Evolutionary conservation across 768 basidiomycete species (phyloP).

Genomic region (Rhizopogon vesiculosus): DNA sequence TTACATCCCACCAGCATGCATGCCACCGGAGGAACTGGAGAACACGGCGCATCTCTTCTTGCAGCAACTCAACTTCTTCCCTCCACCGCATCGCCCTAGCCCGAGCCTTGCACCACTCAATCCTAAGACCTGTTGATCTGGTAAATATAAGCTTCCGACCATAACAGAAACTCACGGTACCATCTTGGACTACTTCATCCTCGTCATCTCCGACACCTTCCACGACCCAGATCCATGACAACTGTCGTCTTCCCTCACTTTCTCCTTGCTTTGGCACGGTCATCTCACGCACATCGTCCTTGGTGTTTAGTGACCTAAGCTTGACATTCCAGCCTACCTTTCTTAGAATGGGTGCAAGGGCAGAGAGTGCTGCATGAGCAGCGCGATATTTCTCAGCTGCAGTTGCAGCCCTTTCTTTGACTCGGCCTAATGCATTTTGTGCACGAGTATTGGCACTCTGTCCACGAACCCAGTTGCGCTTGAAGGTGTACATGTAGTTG

Average conservation of each 20-base stretch:
- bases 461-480: conserved; percentile 9
- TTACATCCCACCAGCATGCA: background rate
- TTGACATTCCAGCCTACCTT: background rate
- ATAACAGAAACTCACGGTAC: background rate
- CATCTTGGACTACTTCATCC: background rate
- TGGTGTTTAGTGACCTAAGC: background rate
- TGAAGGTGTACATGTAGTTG: conserved; percentile 7
- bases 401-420: conserved; percentile 5
- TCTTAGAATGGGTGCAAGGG: background rate
- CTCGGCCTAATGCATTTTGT: background rate
- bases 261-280: background rate
- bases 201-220: background rate
- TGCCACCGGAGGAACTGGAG: background rate
- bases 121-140: conserved; percentile 9
- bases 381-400: conserved; percentile 1
- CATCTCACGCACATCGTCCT: background rate
- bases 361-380: conserved; percentile 2
- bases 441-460: conserved; percentile 6
- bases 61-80: background rate
- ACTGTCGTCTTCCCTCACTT: conserved; percentile 2
- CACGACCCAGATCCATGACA: conserved; percentile 6
- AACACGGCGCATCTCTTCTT: background rate
- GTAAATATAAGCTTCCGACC: background rate
- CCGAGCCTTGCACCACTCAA: conserved; percentile 4
- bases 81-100: background rate